phyloP scores from a whole-genome alignment of 2,329 filamentous ascomycete species.

The Chrysoporthe austroafricana region DNA sequence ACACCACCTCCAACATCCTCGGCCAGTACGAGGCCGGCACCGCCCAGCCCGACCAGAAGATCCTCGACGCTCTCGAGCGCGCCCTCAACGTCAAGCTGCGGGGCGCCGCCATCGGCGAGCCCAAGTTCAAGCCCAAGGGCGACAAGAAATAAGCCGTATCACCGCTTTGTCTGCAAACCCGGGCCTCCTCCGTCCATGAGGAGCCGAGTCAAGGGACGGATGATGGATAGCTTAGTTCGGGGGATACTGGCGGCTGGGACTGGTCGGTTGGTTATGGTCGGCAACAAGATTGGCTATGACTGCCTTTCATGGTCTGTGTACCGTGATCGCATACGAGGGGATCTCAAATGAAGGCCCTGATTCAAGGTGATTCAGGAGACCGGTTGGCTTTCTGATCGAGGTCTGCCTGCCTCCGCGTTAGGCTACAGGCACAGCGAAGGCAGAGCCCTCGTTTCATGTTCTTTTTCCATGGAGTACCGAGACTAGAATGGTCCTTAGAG shows the following conservation, averaged over 20 bases:
- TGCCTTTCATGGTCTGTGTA: conserved; percentile 3
- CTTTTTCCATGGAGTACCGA: conserved; percentile 18
- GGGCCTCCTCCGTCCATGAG: not conserved
- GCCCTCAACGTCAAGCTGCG: conserved; percentile 87
- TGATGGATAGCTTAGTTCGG: not conserved
- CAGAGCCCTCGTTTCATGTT: conserved; percentile 10
- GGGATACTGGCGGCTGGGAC: not conserved
- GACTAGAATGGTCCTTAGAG: conserved; percentile 26
- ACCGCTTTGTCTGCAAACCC: not conserved
- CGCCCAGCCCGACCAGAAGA: conserved; percentile 81
- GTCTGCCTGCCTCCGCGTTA: conserved; percentile 11
- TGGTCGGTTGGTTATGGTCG: not conserved
- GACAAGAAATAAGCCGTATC: conserved; percentile 34
- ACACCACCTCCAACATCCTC: conserved; percentile 79
- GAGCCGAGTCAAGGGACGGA: not conserved
- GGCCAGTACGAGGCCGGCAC: conserved; percentile 84
- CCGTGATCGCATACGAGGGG: conserved; percentile 4
- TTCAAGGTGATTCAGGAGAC: conserved; percentile 14
- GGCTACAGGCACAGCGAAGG: conserved; percentile 16
- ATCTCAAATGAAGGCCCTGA: not conserved
- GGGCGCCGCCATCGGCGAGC: conserved; percentile 81
- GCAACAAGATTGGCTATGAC: not conserved
- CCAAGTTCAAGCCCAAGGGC: conserved; percentile 59
- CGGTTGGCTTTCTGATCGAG: conserved; percentile 1
- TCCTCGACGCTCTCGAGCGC: conserved; percentile 77